These are phyloP conservation scores for Spinacia oleracea DNA, from an alignment of 179 eudicot species.

Conservation along the genomic window DNA sequence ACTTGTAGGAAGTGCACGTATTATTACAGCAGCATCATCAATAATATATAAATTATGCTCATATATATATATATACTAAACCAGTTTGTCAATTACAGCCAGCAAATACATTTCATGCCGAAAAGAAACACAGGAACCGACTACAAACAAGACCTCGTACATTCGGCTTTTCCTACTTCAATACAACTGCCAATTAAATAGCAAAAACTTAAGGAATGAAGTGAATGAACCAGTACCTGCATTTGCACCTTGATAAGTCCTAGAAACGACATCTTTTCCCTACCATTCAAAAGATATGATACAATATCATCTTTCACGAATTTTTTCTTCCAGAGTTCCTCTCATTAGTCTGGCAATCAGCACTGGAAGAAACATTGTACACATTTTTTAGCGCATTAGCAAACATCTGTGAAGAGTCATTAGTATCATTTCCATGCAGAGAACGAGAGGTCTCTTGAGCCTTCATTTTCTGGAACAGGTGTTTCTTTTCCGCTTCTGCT, in stretches of 20 bases:
- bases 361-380: slow-evolving; percentile 46
- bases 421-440: slow-evolving; percentile 50
- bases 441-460: slow-evolving; percentile 76
- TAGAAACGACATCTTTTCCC: neutral
- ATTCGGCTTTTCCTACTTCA: neutral
- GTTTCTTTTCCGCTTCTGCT: slow-evolving; percentile 93
- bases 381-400: slow-evolving; percentile 66
- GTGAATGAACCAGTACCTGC: neutral
- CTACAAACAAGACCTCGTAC: slow-evolving; percentile 6
- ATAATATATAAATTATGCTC: neutral
- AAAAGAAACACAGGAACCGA: slow-evolving; percentile 5
- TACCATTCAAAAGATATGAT: neutral
- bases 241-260: neutral
- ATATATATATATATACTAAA: neutral
- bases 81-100: slow-evolving; percentile 3
- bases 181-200: neutral
- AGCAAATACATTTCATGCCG: neutral
- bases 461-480: slow-evolving; percentile 80
- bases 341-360: slow-evolving; percentile 52
- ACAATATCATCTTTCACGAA: slow-evolving; percentile 6
- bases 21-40: neutral
- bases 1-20: neutral
- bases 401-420: slow-evolving; percentile 61
- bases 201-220: neutral
- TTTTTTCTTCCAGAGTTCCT: slow-evolving; percentile 33